Base-by-base conservation (phyloP, 768 basidiomycete species). In the Mycena alexandri region DNA sequence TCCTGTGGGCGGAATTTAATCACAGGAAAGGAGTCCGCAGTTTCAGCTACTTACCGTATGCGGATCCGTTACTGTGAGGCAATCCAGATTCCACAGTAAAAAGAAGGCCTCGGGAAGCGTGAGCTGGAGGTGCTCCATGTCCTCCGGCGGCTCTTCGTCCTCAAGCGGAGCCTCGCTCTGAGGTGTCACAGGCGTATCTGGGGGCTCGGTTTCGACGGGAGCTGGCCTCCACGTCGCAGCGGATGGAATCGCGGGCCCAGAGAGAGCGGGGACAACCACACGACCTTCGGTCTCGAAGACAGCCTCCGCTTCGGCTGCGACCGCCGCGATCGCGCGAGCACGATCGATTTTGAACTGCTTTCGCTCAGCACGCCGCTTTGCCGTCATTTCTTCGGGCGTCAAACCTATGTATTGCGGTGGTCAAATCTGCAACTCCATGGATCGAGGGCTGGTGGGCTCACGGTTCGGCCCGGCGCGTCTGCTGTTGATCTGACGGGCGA, bases 321-420 rank as follows among this genome's bases (percentile, higher is more conserved):
- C 92, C 0, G 87, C 87, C 1, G 94, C 94, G 71, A 98, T 92
- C 2, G 96, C 97, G 63, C 85, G 83, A 29, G 96, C 96, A 74
- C 98, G 90, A 75, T 97, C 95, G 43, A 91, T 83, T 79, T 99
- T 99, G 84, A 97, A 96, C 72, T 95, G 93, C 72, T 90, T 91
- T 42, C 98, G 90, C 72, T 96, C 95, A 34, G 89, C 88, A 52
- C 98, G 85, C 43, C 98, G 90, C 74, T 89, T 89, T 43, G 93
- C 94, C 11, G 95, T 94, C 60, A 98, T 81, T 78, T 99, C 95
- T 75, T 99, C 98, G 0, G 96, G 90, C 0, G 96, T 95, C 71
- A 93, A 80, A 61, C 86, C 93, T 93, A 52, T 42, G 47, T 10
- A 24, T 57, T 25, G 59, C 34, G 33, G 1, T 36, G 33, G 1